A percentile compares a stretch with the other conserved stretches of the same genome.
phyloP scores from a whole-genome alignment of 495 filamentous ascomycete genomes.

The Antarctomyces pellizariae region DNA sequence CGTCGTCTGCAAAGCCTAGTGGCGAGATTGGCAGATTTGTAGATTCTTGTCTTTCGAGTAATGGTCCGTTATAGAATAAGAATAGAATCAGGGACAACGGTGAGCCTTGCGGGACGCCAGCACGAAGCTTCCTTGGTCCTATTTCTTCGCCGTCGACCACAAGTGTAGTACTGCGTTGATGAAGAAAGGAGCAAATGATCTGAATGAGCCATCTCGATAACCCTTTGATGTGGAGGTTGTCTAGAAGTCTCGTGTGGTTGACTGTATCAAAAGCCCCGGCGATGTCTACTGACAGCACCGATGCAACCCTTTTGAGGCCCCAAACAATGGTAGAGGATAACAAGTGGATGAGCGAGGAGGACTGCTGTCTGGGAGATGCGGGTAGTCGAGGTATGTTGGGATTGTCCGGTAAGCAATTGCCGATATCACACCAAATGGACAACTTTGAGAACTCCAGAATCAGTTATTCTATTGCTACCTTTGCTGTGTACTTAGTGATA shows the following conservation, averaged over 20 bases:
- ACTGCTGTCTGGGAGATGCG: too few species aligned
- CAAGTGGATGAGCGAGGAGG: too few species aligned
- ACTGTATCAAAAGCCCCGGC: slow-evolving; percentile 1
- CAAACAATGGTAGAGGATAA: too few species aligned
- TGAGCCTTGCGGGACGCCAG: slow-evolving; percentile 1
- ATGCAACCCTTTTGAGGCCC: too few species aligned
- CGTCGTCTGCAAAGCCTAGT: not conserved
- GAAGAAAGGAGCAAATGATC: not conserved
- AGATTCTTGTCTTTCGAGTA: slow-evolving; percentile 2
- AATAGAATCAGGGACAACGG: not conserved
- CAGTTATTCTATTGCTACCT: too few species aligned
- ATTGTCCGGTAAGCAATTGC: too few species aligned
- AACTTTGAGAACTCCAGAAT: too few species aligned
- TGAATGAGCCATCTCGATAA: not conserved
- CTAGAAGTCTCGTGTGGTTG: not conserved
- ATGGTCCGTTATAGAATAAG: not conserved
- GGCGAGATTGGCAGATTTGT: slow-evolving; percentile 1
- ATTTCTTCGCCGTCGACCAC: not conserved
- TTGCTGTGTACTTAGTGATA: too few species aligned
- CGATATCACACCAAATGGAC: too few species aligned
- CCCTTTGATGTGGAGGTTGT: not conserved
- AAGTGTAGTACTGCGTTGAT: not conserved
- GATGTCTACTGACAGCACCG: slow-evolving; percentile 1
- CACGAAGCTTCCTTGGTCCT: not conserved
- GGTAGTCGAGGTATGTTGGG: too few species aligned